Evolutionary conservation across 495 filamentous ascomycete species (phyloP), one percentile per base, ranked within the genome.

Genomic region (Lasiosphaeria ovina): DNA sequence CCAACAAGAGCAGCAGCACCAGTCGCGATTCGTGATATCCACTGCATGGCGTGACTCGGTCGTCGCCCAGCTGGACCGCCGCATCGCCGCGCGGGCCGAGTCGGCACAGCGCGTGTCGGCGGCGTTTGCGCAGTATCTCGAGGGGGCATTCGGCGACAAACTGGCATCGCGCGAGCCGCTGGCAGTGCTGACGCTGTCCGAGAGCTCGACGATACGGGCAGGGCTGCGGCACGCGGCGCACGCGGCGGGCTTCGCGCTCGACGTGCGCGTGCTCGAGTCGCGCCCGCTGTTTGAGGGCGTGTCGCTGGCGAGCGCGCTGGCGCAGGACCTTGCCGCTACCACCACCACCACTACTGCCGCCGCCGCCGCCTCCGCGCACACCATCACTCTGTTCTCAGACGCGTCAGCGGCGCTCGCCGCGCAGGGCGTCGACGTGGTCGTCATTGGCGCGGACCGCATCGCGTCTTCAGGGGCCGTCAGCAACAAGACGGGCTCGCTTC

Each of bases 401-500:
- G 84, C 85, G n/a, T 79, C 83, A 0, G 77, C 79, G 0, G 83
- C 83, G 1, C 61, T 83, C 0, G 84, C 85, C 2, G 69, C 78
- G 0, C 50, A 64, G 3, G 71, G 66, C 9, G 72, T 83, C 1
- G 76, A 87, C 55, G 59, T 85, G 7, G 65, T 89, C 6, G 65
- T 89, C 0, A 73, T 90, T 3, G 87, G 87, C 6, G 85, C 85
- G 11, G 87, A 90, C 57, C 73, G 79, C 14, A 85, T 89, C 36
- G 79, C 83, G 9, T 65, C 72, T 0, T 76, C 78, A 10, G 83
- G 83, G 1, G 72, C 74, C n/a, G 81, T 89, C 4, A 82, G 79
- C 62, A 89, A 89, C 72, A 90, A 90, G 66, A 85, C 78, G 0
- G 87, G 87, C 3, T 85, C 83, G 0, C 66, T 89, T 0, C 78